A percentile compares a stretch with the other conserved stretches of the same genome.
Evolutionary conservation across 106 monocot species (phyloP).

Genomic region (Platanthera guangdongensis): DNA sequence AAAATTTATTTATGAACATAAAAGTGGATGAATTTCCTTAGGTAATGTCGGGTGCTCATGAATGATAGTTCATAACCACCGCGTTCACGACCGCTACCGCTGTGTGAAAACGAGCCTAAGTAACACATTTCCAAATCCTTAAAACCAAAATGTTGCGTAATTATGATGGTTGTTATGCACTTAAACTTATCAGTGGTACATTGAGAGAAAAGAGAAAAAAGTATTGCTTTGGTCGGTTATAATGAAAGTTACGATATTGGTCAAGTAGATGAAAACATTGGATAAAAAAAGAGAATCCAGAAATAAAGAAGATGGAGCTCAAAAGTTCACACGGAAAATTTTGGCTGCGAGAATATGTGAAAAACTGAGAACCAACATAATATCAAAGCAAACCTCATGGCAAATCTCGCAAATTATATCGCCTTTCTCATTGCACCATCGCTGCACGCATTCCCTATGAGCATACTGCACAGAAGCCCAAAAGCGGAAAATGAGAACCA

Average conservation of each 20-base stretch:
- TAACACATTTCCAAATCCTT: not conserved
- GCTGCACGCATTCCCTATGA: slow-evolving; percentile 80
- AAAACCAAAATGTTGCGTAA: not conserved
- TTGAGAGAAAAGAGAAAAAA: not conserved
- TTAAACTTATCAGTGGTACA: not conserved
- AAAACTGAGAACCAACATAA: not conserved
- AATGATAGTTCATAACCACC: too few species aligned
- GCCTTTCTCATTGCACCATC: slow-evolving; percentile 91
- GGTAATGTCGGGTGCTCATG: too few species aligned
- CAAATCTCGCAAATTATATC: slow-evolving; percentile 92
- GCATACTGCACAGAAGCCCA: slow-evolving; percentile 47
- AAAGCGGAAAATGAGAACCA: not conserved
- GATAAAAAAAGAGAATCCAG: not conserved
- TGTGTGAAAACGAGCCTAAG: not conserved
- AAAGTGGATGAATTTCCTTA: too few species aligned
- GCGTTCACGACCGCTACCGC: too few species aligned
- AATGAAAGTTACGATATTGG: not conserved
- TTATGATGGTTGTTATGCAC: not conserved
- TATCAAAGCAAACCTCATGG: slow-evolving; percentile 45
- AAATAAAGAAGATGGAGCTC: not conserved
- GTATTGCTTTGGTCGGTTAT: not conserved
- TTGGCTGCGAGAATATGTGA: not conserved
- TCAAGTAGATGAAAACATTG: not conserved
- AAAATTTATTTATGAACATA: too few species aligned
- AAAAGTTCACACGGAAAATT: not conserved